Conservation (phyloP, 1,284 basidiomycete species). For the Paramarasmius palmivorus region DNA sequence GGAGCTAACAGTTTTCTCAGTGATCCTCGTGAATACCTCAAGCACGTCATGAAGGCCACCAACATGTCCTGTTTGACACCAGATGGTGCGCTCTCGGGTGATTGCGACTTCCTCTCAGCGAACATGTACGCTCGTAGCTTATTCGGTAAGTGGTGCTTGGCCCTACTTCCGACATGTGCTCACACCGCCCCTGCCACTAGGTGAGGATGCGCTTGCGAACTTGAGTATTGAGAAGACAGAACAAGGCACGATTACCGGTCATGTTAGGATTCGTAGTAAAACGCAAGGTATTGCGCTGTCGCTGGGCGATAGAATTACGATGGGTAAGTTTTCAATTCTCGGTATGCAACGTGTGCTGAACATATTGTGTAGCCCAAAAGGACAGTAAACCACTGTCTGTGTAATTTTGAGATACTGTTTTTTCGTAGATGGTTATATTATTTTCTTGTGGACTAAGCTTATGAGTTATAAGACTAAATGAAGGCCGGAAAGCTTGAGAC, state of each 20-base stretch:
- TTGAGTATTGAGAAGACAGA: conserved; percentile 91
- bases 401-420: not conserved
- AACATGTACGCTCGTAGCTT: conserved; percentile 92
- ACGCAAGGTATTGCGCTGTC: conserved; percentile 95
- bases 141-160: conserved; percentile 62
- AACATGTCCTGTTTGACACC: conserved; percentile 98
- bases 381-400: conserved; percentile 12
- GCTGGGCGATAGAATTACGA: conserved; percentile 90
- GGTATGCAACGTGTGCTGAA: not conserved
- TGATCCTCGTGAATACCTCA: conserved; percentile 81
- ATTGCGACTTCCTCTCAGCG: conserved; percentile 92
- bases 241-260: conserved; percentile 79
- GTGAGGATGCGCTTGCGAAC: conserved; percentile 97
- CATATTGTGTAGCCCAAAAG: conserved; percentile 7
- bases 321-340: conserved; percentile 52
- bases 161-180: not conserved
- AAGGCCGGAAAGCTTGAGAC: too few relatives aligned
- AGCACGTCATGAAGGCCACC: conserved; percentile 89
- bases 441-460: too few relatives aligned
- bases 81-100: conserved; percentile 87
- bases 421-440: not conserved
- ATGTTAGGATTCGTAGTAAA: conserved; percentile 92
- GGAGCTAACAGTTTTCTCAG: conserved; percentile 31
- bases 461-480: too few relatives aligned
- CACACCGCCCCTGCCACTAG: conserved; percentile 34